Evolutionary conservation across 257 asterid genomes (phyloP).

Genomic region (Parsonsia alboflavescens): DNA sequence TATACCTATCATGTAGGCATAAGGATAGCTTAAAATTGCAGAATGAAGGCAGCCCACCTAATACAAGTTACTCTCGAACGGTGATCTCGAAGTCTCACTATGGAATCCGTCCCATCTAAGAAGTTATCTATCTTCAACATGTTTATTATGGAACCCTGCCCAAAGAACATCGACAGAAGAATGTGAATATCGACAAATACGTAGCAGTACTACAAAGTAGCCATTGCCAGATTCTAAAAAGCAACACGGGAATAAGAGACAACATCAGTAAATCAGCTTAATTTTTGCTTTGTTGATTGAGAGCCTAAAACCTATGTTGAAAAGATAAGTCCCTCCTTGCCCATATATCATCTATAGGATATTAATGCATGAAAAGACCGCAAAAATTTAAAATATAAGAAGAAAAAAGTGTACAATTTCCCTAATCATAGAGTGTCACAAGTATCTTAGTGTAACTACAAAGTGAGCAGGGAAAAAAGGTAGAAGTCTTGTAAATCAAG

Average conservation of each 20-base stretch:
- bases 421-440: not conserved
- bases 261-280: not conserved
- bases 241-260: not conserved
- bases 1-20: not conserved
- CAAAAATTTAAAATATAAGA: not conserved
- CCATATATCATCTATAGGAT: not conserved
- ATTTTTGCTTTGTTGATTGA: not conserved
- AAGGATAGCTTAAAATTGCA: not conserved
- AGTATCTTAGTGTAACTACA: not conserved
- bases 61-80: slow-evolving; percentile 63
- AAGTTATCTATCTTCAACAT: slow-evolving; percentile 27
- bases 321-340: not conserved
- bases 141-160: slow-evolving; percentile 51
- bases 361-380: not conserved
- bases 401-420: not conserved
- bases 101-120: slow-evolving; percentile 23
- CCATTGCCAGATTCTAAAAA: not conserved
- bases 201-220: not conserved
- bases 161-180: slow-evolving; percentile 5
- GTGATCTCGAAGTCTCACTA: slow-evolving; percentile 39
- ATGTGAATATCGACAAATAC: not conserved
- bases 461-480: not conserved
- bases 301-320: not conserved
- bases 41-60: slow-evolving; percentile 37
- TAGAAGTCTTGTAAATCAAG: not conserved